Base-by-base conservation (phyloP, 495 filamentous ascomycete species). In the Penicillium goetzii region DNA sequence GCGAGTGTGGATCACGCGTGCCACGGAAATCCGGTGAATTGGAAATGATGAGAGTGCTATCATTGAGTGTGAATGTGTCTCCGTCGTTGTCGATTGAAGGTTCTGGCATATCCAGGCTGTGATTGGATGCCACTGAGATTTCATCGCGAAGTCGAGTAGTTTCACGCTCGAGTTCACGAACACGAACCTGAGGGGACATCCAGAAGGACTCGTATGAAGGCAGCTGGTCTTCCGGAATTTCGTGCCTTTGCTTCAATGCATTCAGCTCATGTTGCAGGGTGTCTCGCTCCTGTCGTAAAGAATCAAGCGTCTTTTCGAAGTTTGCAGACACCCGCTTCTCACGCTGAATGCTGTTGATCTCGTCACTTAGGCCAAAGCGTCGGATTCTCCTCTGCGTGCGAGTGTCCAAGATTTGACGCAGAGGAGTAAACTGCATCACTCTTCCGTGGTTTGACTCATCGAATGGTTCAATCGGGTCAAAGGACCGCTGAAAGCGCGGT, bases 311-410 rank as follows among this genome's bases (percentile, higher is more conserved):
- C 49, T 81, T 74, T 51, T 84, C 81, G 21, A 89, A 79, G 6
- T 72, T 75, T 0, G 75, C 72, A 6, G 75, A 71, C 5, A 77
- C 73, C 43, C 79, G 80, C 69, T 85, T 85, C 59, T 89, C 85
- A 3, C 77, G 78, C 54, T 85, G 76, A 55, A 92, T 86, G 21
- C 73, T 75, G 72, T 90, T 92, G 62, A 91, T 84, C 72, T 93
- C 90, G 68, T 92, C 86, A 65, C 89, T 91, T 38, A 95, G 73
- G 30, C 90, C 86, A 62, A 88, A 87, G 23, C 90, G 85, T 15
- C 86, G 82, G 26, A 93, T 82, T 49, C 90, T 83, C 25, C 91
- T 85, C 70, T 88, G 86, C n/a, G 85, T 82, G n/a, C 91, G 85
- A 25, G 80, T 79, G 66, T 92, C 89, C 25, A 93, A 72, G 5